Conservation (phyloP, 805 yeast genomes). For the Allodekkera sacchari region DNA sequence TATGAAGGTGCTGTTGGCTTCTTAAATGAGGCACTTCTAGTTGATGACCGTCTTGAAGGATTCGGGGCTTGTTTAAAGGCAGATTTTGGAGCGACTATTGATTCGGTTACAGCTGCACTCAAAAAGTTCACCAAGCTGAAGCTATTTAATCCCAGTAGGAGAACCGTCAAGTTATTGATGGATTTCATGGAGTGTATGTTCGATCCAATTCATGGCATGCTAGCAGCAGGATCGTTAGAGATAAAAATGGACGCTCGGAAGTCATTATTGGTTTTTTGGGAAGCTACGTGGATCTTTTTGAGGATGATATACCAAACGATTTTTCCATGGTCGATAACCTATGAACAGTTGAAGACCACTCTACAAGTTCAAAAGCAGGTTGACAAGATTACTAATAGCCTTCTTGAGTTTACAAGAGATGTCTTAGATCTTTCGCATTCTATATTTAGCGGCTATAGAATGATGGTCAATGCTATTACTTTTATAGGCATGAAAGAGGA, state of each 20-base stretch:
- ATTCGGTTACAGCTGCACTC: conserved; percentile 38
- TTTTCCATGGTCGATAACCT: conserved; percentile 57
- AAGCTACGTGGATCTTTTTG: conserved; percentile 61
- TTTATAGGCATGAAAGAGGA: conserved; percentile 12
- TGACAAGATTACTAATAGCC: conserved; percentile 15
- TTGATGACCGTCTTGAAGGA: conserved; percentile 72
- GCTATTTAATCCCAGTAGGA: conserved; percentile 20
- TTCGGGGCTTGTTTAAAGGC: conserved; percentile 43
- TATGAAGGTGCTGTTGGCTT: conserved; percentile 67
- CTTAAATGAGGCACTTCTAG: conserved; percentile 70
- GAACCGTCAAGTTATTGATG: conserved; percentile 64
- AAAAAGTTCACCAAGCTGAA: conserved; percentile 25
- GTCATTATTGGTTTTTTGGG: conserved; percentile 50
- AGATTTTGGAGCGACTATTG: no score
- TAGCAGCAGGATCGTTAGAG: conserved; percentile 12
- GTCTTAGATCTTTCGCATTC: conserved; percentile 69
- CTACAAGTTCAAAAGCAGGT: conserved; percentile 12
- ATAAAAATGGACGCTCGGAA: conserved; percentile 10
- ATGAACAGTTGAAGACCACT: conserved; percentile 18
- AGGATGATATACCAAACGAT: conserved; percentile 61
- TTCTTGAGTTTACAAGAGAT: conserved; percentile 72
- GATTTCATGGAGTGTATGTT: conserved; percentile 58
- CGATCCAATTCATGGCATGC: conserved; percentile 59
- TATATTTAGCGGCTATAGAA: conserved; percentile 56
- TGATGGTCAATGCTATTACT: conserved; percentile 26